phyloP scores from a whole-genome alignment of 306 rosid genomes.

The Hippophae gyantsensis region DNA sequence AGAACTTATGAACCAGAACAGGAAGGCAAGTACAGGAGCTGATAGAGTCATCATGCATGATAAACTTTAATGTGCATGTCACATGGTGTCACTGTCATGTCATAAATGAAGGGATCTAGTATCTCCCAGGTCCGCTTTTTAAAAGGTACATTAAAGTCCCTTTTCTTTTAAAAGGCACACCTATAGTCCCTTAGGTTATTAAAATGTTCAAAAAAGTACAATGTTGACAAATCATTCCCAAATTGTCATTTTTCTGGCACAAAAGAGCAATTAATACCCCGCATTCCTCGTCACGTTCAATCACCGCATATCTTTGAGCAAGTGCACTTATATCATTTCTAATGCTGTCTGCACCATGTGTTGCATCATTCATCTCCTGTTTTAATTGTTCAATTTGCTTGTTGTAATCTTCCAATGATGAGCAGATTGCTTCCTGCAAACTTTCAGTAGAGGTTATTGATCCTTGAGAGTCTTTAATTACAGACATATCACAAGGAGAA shows the following conservation, averaged over 20 bases:
- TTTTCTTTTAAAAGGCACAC: too few relatives aligned
- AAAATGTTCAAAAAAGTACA: not conserved
- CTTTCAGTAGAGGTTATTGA: slow-evolving; percentile 11
- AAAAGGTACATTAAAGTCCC: too few relatives aligned
- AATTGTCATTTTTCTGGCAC: slow-evolving; percentile 6
- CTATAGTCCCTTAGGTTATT: too few relatives aligned
- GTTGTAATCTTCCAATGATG: slow-evolving; percentile 93
- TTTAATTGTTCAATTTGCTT: slow-evolving; percentile 92
- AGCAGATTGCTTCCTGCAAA: slow-evolving; percentile 85
- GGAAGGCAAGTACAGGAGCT: too few relatives aligned
- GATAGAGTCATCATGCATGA: too few relatives aligned
- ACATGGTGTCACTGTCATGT: too few relatives aligned
- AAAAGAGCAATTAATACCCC: slow-evolving; percentile 60
- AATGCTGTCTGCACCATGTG: slow-evolving; percentile 94
- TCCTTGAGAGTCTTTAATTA: not conserved
- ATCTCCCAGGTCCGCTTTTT: too few relatives aligned
- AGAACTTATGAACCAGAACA: too few relatives aligned
- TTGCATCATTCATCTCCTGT: slow-evolving; percentile 97
- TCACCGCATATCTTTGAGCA: slow-evolving; percentile 94
- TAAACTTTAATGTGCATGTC: too few relatives aligned
- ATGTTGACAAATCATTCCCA: not conserved
- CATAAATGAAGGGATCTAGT: too few relatives aligned
- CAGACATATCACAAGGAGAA: not conserved
- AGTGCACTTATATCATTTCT: slow-evolving; percentile 94
- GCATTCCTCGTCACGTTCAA: slow-evolving; percentile 91